phyloP scores from a whole-genome alignment of 2,329 filamentous ascomycete genomes.

The Bipolaris gigantea region DNA sequence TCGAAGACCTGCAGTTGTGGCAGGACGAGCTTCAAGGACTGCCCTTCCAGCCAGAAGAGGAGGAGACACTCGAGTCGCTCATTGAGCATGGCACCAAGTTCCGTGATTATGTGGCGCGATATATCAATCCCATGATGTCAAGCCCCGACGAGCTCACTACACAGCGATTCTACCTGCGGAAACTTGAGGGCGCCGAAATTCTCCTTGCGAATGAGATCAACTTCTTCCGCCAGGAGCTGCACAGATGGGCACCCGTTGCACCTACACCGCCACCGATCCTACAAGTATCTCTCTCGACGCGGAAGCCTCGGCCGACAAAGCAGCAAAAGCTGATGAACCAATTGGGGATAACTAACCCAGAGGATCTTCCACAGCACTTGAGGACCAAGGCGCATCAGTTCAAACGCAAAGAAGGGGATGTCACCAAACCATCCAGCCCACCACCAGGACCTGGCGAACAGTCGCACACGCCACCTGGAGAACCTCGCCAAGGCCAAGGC shows the following conservation, averaged over 20 bases:
- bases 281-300: slow-evolving; percentile 84
- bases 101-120: slow-evolving; percentile 76
- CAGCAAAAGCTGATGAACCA: slow-evolving; percentile 91
- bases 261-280: slow-evolving; percentile 82
- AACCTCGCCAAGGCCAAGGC: slow-evolving; percentile 36
- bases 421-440: slow-evolving; percentile 34
- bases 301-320: slow-evolving; percentile 95
- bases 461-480: slow-evolving; percentile 44
- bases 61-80: slow-evolving; percentile 81
- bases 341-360: slow-evolving; percentile 84
- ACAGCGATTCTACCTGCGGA: slow-evolving; percentile 91
- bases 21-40: slow-evolving; percentile 77
- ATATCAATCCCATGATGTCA: slow-evolving; percentile 78
- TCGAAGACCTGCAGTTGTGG: slow-evolving; percentile 85
- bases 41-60: slow-evolving; percentile 95
- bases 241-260: slow-evolving; percentile 91
- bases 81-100: slow-evolving; percentile 84
- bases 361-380: slow-evolving; percentile 82
- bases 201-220: slow-evolving; percentile 93
- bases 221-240: slow-evolving; percentile 91
- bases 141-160: slow-evolving; percentile 85
- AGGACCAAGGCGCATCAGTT: slow-evolving; percentile 64
- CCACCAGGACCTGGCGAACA: slow-evolving; percentile 40
- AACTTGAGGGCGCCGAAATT: slow-evolving; percentile 96
- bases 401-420: slow-evolving; percentile 63